These are phyloP conservation scores for Trichoderma oligosporum DNA, from an alignment of 2,329 filamentous ascomycete genomes.

Conservation along the genomic window DNA sequence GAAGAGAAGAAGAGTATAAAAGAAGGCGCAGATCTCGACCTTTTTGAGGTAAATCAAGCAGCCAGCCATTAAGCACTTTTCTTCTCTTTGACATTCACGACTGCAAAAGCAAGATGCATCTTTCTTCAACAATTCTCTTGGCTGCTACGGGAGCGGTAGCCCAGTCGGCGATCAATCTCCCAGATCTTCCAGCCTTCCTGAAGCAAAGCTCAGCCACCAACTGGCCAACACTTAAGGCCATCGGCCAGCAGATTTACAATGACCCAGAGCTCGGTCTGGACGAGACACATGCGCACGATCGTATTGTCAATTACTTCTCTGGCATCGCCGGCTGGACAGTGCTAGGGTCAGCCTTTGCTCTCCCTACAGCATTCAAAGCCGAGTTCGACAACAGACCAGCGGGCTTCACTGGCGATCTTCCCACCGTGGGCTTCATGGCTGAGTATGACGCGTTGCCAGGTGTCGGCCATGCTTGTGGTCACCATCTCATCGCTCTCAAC, in stretches of 20 bases:
- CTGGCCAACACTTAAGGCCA: constrained; percentile 19
- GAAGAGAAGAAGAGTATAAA: background rate
- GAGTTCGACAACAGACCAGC: constrained; percentile 19
- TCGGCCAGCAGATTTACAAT: constrained; percentile 20
- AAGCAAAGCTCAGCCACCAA: constrained; percentile 10
- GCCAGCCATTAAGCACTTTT: background rate
- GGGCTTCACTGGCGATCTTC: constrained; percentile 6
- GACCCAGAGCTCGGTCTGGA: constrained; percentile 22
- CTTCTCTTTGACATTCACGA: background rate
- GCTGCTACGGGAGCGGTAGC: constrained; percentile 9
- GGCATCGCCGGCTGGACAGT: constrained; percentile 17
- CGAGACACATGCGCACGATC: constrained; percentile 22
- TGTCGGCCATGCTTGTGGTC: constrained; percentile 23
- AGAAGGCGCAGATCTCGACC: background rate
- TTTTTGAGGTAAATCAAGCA: background rate
- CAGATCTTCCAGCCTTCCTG: constrained; percentile 8
- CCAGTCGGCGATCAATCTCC: background rate
- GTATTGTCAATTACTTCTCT: constrained; percentile 22
- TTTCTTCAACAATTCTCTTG: constrained; percentile 6
- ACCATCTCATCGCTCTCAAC: constrained; percentile 23
- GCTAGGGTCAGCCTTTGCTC: constrained; percentile 10
- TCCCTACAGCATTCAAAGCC: constrained; percentile 20
- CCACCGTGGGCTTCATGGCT: constrained; percentile 20
- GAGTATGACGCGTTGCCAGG: constrained; percentile 23
- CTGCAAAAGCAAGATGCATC: constrained; percentile 1